Percentiles rank a stretch among this genome's conserved stretches.
phyloP scores from a whole-genome alignment of 2,329 filamentous ascomycete species.

The Dothideomycetidae sp. region DNA sequence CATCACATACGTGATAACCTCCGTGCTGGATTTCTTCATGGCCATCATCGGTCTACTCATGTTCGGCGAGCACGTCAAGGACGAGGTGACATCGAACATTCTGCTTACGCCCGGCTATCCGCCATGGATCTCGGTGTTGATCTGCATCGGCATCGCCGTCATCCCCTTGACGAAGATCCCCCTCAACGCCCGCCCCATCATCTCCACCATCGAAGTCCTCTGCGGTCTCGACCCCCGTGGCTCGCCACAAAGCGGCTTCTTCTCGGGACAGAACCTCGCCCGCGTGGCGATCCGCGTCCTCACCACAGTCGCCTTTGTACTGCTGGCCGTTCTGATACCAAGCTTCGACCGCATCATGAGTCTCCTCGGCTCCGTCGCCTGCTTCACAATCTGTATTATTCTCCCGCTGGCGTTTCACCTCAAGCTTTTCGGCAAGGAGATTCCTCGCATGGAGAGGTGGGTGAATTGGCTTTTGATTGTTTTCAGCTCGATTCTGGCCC shows the following conservation, averaged over 20 bases:
- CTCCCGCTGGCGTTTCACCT: conserved; percentile 80
- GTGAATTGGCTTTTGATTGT: conserved; percentile 56
- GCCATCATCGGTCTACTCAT: conserved; percentile 78
- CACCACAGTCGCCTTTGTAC: conserved; percentile 56
- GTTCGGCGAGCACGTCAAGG: conserved; percentile 80
- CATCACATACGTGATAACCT: conserved; percentile 73
- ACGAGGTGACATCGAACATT: conserved; percentile 86
- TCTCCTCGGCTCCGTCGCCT: conserved; percentile 75
- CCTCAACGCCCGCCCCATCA: conserved; percentile 73
- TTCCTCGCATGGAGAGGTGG: conserved; percentile 47
- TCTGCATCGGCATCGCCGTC: conserved; percentile 77
- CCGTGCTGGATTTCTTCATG: conserved; percentile 65
- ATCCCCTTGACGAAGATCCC: conserved; percentile 95
- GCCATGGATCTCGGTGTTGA: conserved; percentile 54
- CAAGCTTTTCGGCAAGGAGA: conserved; percentile 68
- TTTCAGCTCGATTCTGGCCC: conserved; percentile 53
- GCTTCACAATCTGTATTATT: conserved; percentile 89
- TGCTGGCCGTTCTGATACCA: conserved; percentile 60
- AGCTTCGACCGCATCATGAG: conserved; percentile 84
- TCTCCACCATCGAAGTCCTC: conserved; percentile 70
- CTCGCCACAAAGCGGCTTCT: conserved; percentile 37
- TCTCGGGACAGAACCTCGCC: conserved; percentile 42
- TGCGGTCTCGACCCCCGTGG: conserved; percentile 52
- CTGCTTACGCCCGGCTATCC: conserved; percentile 64
- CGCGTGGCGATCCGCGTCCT: conserved; percentile 50